Conservation (phyloP, 306 rosid genomes). For the Pterocarpus santalinus region DNA sequence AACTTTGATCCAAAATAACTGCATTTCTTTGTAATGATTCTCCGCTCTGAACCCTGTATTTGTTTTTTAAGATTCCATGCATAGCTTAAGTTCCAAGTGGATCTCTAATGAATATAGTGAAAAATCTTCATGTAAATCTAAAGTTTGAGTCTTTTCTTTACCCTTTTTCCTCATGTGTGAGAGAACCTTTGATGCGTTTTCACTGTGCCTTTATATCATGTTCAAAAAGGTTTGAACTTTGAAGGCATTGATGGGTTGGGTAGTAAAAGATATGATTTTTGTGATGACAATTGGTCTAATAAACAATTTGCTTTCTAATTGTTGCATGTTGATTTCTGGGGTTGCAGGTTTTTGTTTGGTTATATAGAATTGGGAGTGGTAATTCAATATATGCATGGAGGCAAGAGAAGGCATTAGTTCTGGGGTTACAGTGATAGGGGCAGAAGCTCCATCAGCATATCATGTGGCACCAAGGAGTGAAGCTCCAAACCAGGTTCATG, state of each 20-base stretch:
- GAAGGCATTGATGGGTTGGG: slow-evolving; percentile 25
- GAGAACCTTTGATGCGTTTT: slow-evolving; percentile 45
- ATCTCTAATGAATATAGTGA: slow-evolving; percentile 23
- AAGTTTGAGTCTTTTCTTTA: slow-evolving; percentile 4
- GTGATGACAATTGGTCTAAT: not conserved
- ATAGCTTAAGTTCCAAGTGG: slow-evolving; percentile 22
- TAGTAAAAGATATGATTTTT: slow-evolving; percentile 10
- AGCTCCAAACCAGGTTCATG: slow-evolving; percentile 60
- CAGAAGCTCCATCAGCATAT: slow-evolving; percentile 86
- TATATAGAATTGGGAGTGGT: slow-evolving; percentile 31
- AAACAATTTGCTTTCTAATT: not conserved
- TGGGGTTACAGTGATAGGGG: slow-evolving; percentile 86
- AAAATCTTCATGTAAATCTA: slow-evolving; percentile 5
- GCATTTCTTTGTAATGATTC: slow-evolving; percentile 40
- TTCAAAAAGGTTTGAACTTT: slow-evolving; percentile 39
- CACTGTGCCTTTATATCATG: slow-evolving; percentile 40
- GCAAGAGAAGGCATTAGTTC: slow-evolving; percentile 74
- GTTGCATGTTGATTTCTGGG: slow-evolving; percentile 17
- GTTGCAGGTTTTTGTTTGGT: slow-evolving; percentile 60
- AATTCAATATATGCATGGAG: slow-evolving; percentile 66
- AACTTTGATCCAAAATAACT: slow-evolving; percentile 34
- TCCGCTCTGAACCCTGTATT: slow-evolving; percentile 18
- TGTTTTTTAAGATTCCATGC: slow-evolving; percentile 4
- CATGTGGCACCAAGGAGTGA: slow-evolving; percentile 86
- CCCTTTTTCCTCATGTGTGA: slow-evolving; percentile 21